Conservation (phyloP, 805 yeast species). For the Alloascoidea hylecoeti region DNA sequence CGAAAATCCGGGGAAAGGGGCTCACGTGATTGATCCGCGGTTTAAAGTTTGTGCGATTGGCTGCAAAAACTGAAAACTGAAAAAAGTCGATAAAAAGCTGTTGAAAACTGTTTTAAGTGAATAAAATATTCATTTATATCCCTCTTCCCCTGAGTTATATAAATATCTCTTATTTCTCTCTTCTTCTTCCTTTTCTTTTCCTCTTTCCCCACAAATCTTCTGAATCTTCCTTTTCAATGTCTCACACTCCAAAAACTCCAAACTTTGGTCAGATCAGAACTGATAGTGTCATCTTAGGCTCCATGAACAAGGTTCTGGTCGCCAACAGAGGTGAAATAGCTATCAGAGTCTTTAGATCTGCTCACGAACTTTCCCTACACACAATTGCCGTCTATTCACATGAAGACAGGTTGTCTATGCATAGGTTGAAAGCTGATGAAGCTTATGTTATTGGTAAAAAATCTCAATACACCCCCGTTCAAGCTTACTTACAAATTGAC, state of each 20-base stretch:
- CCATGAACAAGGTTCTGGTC: constrained; percentile 18
- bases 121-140: too few species aligned
- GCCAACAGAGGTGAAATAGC: constrained; percentile 26
- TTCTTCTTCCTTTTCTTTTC: constrained; percentile 1
- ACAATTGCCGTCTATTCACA: constrained; percentile 78
- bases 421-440: constrained; percentile 41
- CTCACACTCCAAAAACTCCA: background rate
- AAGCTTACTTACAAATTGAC: constrained; percentile 72
- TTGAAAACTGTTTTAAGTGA: too few species aligned
- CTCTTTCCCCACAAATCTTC: background rate
- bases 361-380: constrained; percentile 75
- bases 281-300: constrained; percentile 14
- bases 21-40: too few species aligned
- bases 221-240: background rate
- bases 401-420: constrained; percentile 72
- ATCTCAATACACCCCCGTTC: constrained; percentile 70
- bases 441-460: constrained; percentile 69
- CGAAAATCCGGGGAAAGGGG: too few species aligned
- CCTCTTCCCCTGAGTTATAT: too few species aligned
- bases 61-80: too few species aligned
- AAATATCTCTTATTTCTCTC: background rate
- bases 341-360: constrained; percentile 56
- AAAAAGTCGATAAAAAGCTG: too few species aligned
- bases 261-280: background rate
- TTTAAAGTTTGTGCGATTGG: too few species aligned